Conservation (phyloP, 352 stramenopile species). For the Globisporangium nunn region DNA sequence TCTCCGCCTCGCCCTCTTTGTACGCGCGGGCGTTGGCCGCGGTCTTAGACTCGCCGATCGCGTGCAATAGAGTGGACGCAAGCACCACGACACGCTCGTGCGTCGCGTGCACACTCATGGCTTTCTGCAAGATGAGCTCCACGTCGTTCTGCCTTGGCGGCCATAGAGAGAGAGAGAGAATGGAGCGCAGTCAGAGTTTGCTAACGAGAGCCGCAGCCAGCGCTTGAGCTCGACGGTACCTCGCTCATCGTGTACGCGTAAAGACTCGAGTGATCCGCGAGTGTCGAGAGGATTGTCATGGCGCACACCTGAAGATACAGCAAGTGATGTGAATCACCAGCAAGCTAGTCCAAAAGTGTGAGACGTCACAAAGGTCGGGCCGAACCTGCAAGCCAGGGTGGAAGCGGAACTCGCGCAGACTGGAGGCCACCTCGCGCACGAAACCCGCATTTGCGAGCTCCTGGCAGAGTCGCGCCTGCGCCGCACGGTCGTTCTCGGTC, state of each 20-base stretch:
- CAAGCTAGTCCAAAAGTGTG: not conserved
- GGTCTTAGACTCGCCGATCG: constrained; percentile 37
- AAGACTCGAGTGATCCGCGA: constrained; percentile 36
- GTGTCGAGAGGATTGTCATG: constrained; percentile 34
- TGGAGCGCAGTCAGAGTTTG: not conserved
- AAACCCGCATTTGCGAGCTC: constrained; percentile 39
- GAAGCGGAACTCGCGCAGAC: constrained; percentile 68
- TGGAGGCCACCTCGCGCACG: constrained; percentile 25
- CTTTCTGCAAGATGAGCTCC: constrained; percentile 42
- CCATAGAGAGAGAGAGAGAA: not conserved
- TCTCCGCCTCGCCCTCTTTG: constrained; percentile 25
- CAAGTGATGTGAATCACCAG: not conserved
- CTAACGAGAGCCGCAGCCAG: not conserved
- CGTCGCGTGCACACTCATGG: constrained; percentile 27
- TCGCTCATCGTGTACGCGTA: constrained; percentile 60
- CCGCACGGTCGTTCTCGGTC: constrained; percentile 12
- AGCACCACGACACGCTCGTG: constrained; percentile 39
- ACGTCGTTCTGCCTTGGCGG: constrained; percentile 15
- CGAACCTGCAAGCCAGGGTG: constrained; percentile 37
- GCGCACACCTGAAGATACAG: constrained; percentile 21
- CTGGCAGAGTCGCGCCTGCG: constrained; percentile 21
- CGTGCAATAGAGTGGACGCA: constrained; percentile 28
- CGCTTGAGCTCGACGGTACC: constrained; percentile 8
- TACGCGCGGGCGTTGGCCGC: constrained; percentile 27
- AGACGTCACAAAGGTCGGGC: not conserved